phyloP scores from a whole-genome alignment of 768 basidiomycete genomes.

The Termitomyces sp. region DNA sequence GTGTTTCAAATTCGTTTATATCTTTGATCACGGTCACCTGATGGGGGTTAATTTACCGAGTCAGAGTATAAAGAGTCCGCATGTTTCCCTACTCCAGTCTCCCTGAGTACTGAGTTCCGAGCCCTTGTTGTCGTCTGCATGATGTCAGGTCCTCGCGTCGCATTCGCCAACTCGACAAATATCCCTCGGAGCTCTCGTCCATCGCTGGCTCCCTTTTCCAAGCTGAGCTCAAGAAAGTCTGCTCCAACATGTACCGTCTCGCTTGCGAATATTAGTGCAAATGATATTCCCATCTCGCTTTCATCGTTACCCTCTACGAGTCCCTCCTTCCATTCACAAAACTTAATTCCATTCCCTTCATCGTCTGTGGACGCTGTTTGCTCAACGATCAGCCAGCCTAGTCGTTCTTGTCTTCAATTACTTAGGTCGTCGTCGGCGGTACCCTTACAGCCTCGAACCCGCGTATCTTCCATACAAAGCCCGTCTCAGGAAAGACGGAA shows the following conservation, averaged over 20 bases:
- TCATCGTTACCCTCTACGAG: constrained; percentile 5
- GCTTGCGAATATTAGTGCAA: constrained; percentile 13
- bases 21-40: constrained; percentile 15
- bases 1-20: not conserved
- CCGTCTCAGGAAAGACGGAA: constrained; percentile 11
- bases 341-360: constrained; percentile 17
- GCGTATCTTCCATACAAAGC: not conserved
- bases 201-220: constrained; percentile 6
- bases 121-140: constrained; percentile 10
- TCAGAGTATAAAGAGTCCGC: constrained; percentile 10
- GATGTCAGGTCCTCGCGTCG: constrained; percentile 16
- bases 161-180: constrained; percentile 18
- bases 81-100: constrained; percentile 12
- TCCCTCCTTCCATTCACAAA: constrained; percentile 6
- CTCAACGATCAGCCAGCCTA: constrained; percentile 14
- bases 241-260: constrained; percentile 17
- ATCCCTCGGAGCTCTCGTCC: constrained; percentile 12
- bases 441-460: constrained; percentile 4
- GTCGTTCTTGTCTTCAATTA: constrained; percentile 12
- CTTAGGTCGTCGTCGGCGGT: constrained; percentile 9
- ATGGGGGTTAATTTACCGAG: not conserved
- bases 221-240: constrained; percentile 16
- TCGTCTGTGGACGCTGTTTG: constrained; percentile 6
- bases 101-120: constrained; percentile 6
- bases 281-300: constrained; percentile 5